Evolutionary conservation across 768 basidiomycete genomes (phyloP).

Genomic region (Cubamyces lactineus): DNA sequence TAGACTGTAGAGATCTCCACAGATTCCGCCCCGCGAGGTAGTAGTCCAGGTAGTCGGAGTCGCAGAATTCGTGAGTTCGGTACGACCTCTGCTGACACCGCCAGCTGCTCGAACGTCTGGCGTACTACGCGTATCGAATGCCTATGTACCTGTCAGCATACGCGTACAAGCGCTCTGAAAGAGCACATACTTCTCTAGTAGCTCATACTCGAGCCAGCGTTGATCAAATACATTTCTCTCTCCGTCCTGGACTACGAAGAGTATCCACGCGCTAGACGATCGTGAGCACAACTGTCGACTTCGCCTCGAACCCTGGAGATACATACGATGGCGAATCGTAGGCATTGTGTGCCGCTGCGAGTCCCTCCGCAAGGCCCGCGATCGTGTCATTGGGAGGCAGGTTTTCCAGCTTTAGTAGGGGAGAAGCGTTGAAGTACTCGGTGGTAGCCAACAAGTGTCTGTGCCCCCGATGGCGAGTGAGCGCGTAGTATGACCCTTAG

Average conservation of each 20-base stretch:
- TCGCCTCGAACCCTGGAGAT: not conserved
- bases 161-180: not conserved
- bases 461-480: not conserved
- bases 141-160: slow-evolving; percentile 41
- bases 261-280: slow-evolving; percentile 51
- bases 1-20: slow-evolving; percentile 88
- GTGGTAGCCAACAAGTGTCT: slow-evolving; percentile 75
- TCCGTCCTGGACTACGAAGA: slow-evolving; percentile 87
- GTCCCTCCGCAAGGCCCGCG: slow-evolving; percentile 68
- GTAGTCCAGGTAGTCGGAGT: slow-evolving; percentile 42
- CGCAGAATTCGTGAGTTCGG: slow-evolving; percentile 40
- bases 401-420: slow-evolving; percentile 53
- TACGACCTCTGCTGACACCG: slow-evolving; percentile 57
- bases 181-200: slow-evolving; percentile 68
- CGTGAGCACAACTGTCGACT: not conserved
- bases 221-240: slow-evolving; percentile 98
- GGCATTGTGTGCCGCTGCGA: slow-evolving; percentile 78
- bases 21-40: slow-evolving; percentile 39
- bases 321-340: slow-evolving; percentile 62
- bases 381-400: slow-evolving; percentile 78
- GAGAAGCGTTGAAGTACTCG: slow-evolving; percentile 63
- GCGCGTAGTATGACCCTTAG: not conserved
- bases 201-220: slow-evolving; percentile 82
- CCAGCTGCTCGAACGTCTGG: slow-evolving; percentile 75
- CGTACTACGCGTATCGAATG: slow-evolving; percentile 75